phyloP scores from a whole-genome alignment of 305 asterid genomes.

The Fraxinus albicans region DNA sequence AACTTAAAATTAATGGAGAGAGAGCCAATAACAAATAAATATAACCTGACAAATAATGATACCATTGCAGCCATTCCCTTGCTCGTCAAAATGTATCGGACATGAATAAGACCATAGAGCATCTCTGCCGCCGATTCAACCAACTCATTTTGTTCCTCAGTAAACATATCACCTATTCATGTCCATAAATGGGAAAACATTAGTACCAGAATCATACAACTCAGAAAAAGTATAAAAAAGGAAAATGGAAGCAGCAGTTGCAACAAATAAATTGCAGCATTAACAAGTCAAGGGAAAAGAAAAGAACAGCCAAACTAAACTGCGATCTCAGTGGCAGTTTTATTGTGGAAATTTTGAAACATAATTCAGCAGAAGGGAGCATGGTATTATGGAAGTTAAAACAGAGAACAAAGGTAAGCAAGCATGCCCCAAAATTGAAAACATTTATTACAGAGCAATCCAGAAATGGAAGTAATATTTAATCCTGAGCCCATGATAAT shows the following conservation, averaged over 20 bases:
- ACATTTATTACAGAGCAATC: background rate
- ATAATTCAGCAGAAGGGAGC: background rate
- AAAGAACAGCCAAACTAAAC: background rate
- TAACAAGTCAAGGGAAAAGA: background rate
- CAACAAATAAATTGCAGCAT: background rate
- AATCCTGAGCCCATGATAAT: background rate
- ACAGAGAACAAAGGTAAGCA: background rate
- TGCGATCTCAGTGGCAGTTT: background rate
- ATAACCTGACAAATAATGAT: conserved; percentile 22
- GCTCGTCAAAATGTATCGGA: conserved; percentile 79
- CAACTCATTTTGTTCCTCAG: conserved; percentile 91
- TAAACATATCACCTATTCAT: conserved; percentile 71
- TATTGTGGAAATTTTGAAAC: background rate
- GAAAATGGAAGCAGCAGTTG: background rate
- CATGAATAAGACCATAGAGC: conserved; percentile 91
- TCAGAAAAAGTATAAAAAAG: background rate
- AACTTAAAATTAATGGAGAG: conserved; percentile 8
- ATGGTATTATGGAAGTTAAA: background rate
- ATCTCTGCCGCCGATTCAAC: conserved; percentile 95
- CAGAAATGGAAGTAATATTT: background rate
- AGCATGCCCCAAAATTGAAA: background rate
- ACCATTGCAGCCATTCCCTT: conserved; percentile 98
- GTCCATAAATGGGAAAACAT: conserved; percentile 26
- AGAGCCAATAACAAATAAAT: background rate
- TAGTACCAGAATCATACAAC: conserved; percentile 23